A percentile compares a stretch with the other conserved stretches of the same genome.
Evolutionary conservation across 2,329 filamentous ascomycete genomes (phyloP).

Genomic region (Colletotrichum kahawae): DNA sequence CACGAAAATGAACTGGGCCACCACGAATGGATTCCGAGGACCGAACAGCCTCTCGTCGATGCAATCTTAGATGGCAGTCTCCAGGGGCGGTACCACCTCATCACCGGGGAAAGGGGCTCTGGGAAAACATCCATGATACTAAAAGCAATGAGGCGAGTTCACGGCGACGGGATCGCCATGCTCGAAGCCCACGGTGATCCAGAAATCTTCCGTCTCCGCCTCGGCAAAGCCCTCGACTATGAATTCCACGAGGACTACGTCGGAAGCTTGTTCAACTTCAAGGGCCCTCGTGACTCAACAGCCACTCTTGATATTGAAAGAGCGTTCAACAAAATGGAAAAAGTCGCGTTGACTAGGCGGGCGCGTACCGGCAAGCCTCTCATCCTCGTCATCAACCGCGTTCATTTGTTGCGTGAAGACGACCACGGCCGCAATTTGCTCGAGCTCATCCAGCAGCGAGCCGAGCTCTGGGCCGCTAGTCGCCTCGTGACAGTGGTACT

Average conservation of each 20-base stretch:
- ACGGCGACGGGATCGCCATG: slow-evolving; percentile 91
- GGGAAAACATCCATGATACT: slow-evolving; percentile 97
- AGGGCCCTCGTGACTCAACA: slow-evolving; percentile 90
- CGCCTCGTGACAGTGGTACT: slow-evolving; percentile 92
- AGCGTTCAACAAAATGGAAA: slow-evolving; percentile 97
- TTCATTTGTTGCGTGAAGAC: slow-evolving; percentile 89
- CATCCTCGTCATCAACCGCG: slow-evolving; percentile 92
- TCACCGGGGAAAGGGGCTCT: slow-evolving; percentile 94
- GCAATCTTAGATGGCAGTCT: slow-evolving; percentile 77
- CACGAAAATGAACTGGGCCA: slow-evolving; percentile 32
- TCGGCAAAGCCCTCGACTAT: slow-evolving; percentile 93
- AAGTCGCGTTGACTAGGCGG: slow-evolving; percentile 77
- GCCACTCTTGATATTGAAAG: slow-evolving; percentile 94
- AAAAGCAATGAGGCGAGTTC: slow-evolving; percentile 90
- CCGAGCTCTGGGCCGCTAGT: slow-evolving; percentile 96
- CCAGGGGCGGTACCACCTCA: slow-evolving; percentile 84
- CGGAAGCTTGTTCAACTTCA: slow-evolving; percentile 85
- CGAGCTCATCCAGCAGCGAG: slow-evolving; percentile 92
- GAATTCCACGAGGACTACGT: slow-evolving; percentile 99
- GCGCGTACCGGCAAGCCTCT: slow-evolving; percentile 67
- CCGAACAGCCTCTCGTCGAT: slow-evolving; percentile 83
- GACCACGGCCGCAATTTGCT: slow-evolving; percentile 92
- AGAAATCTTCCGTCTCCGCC: slow-evolving; percentile 92
- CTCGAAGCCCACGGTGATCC: slow-evolving; percentile 94
- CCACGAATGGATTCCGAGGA: slow-evolving; percentile 78